Base-by-base conservation (phyloP, 306 rosid species). In the Cercis canadensis region DNA sequence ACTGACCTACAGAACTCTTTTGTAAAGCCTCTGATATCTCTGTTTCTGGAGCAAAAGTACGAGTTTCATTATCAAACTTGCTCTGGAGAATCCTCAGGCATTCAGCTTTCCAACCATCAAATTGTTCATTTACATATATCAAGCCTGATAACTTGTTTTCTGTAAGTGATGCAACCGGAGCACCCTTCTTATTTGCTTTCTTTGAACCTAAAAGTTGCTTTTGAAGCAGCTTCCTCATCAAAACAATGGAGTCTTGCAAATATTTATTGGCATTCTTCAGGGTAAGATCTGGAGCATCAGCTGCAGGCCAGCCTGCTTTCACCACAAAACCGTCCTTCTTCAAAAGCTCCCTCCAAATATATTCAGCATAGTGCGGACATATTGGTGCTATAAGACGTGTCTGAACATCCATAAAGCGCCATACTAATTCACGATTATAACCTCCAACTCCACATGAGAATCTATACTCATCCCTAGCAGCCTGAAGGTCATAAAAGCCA, bases 401-500 rank as follows among this genome's bases (percentile, higher is more conserved):
- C 77, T 92, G 98, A 75, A 88, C 96, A 77, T 92, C 96, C 96
- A 92, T 92, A 83, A 86, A 92, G 19, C 68, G 96, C 86, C 77
- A 70, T 53, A 90, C 88, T 51, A 92, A 74, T 11, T 92, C 89
- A 64, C 62, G 86, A 78, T 90, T 92, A 82, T 66, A 76, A 53
- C 98, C 98, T 13, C 85, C 88, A 54, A 77, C 80, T 67, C 91
- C 96, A 73, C 96, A 92, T 8, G 96, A 88, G 68, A 90, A 81
- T 75, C 96, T 88, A 34, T 92, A 92, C 82, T 92, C 96, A 41
- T 92, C 98, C 82, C 96, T 86, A 21, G 98, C 96, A 14, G 92
- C 67, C 64, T 92, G 98, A 69, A 92, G 96, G 76, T 87, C 96
- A 79, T 86, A 88, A 83, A 92, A 92, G 32, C 98, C 98, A 32